These are phyloP conservation scores for Chrysanthemum lavandulifolium DNA, from an alignment of 129 eudicot species.

Conservation along the genomic window DNA sequence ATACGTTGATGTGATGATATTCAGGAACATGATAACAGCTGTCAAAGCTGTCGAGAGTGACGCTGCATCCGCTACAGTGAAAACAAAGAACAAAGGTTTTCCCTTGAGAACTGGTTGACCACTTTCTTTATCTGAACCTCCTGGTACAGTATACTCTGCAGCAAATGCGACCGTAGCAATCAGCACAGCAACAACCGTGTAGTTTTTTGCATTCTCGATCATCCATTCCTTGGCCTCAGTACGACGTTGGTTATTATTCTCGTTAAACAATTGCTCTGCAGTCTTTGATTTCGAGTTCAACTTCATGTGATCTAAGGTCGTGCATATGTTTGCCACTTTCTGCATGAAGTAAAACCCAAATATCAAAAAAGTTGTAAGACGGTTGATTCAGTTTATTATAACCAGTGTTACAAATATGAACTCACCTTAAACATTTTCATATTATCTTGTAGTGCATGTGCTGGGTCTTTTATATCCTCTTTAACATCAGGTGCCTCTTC, in stretches of 20 bases:
- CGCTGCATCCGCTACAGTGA: constrained; percentile 30
- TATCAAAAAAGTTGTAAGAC: not conserved
- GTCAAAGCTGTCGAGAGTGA: constrained; percentile 41
- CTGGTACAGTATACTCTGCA: constrained; percentile 51
- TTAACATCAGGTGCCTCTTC: not conserved
- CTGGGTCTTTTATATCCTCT: constrained; percentile 28
- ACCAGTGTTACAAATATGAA: not conserved
- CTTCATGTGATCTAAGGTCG: constrained; percentile 11
- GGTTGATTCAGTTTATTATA: not conserved
- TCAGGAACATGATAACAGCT: constrained; percentile 36
- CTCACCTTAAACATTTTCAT: constrained; percentile 36
- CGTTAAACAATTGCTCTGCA: constrained; percentile 23
- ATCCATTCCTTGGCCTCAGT: constrained; percentile 39
- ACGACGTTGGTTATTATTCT: constrained; percentile 25
- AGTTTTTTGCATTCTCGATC: constrained; percentile 40
- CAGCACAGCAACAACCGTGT: constrained; percentile 40
- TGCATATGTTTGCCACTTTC: constrained; percentile 26
- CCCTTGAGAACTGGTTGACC: constrained; percentile 31
- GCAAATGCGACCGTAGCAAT: constrained; percentile 57
- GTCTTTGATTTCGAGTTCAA: constrained; percentile 29
- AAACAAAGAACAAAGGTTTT: constrained; percentile 29
- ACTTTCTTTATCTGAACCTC: constrained; percentile 25
- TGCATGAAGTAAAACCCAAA: constrained; percentile 22
- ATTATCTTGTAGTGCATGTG: constrained; percentile 28
- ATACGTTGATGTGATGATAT: constrained; percentile 36